Conservation (phyloP, 83 land plant species). For the Picea engelmannii region DNA sequence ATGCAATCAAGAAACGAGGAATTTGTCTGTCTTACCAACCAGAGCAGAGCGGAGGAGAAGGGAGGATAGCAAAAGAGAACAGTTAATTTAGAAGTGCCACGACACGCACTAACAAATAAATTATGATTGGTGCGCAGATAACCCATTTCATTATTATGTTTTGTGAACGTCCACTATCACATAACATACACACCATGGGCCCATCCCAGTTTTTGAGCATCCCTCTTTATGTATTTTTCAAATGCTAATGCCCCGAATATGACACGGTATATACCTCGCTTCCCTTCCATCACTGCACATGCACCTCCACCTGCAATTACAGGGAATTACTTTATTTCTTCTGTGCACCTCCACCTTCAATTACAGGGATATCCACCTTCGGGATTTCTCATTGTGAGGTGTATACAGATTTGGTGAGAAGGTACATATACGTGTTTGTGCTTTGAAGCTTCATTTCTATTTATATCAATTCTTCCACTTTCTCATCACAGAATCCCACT, state of each 20-base stretch:
- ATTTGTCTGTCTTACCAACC: neutral
- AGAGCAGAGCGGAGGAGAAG: neutral
- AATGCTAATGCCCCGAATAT: neutral
- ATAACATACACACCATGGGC: neutral
- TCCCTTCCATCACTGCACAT: too few species aligned
- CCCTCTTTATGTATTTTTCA: neutral
- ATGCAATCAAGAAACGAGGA: neutral
- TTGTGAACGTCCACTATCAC: neutral
- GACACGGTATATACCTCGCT: neutral
- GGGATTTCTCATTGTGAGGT: too few species aligned
- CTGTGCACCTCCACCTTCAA: too few species aligned
- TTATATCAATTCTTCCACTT: too few species aligned
- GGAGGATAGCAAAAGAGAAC: neutral
- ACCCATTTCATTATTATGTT: neutral
- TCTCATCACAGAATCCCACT: too few species aligned
- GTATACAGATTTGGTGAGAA: too few species aligned
- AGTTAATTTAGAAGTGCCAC: neutral
- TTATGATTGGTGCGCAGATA: neutral
- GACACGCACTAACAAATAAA: neutral
- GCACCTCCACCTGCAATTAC: too few species aligned
- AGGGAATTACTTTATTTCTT: too few species aligned
- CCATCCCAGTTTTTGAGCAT: neutral
- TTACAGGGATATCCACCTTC: too few species aligned
- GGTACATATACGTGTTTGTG: too few species aligned
- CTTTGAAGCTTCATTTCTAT: too few species aligned